Percentiles rank a stretch among this genome's conserved stretches.
Evolutionary conservation across 768 basidiomycete species (phyloP).

Genomic region (Tricholoma hemisulphureum): DNA sequence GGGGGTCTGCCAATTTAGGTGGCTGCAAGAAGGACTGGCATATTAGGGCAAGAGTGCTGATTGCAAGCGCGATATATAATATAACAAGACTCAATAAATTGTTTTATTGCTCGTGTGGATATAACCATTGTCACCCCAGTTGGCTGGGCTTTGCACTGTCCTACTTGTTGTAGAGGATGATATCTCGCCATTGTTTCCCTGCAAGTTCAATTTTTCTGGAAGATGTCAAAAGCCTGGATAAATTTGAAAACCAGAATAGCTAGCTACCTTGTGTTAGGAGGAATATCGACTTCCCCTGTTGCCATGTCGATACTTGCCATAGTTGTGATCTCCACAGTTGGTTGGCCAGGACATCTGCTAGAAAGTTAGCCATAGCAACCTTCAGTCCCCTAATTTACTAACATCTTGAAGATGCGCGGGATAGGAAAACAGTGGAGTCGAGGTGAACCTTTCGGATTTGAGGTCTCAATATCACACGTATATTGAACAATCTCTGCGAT

Average conservation of each 20-base stretch:
- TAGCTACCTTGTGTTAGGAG: constrained; percentile 40
- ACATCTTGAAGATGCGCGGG: constrained; percentile 74
- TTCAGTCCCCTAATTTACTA: constrained; percentile 20
- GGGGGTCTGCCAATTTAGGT: too few species aligned
- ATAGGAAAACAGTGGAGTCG: constrained; percentile 67
- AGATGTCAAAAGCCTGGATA: not conserved
- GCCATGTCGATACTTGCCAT: constrained; percentile 45
- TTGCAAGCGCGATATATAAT: too few species aligned
- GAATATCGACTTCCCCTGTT: constrained; percentile 53
- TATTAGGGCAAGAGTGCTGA: too few species aligned
- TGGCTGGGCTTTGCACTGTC: too few species aligned
- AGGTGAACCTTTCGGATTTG: constrained; percentile 22
- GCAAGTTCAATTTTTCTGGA: constrained; percentile 26
- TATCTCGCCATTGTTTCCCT: constrained; percentile 21
- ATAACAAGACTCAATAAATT: too few species aligned
- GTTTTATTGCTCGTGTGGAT: not conserved
- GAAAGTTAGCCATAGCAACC: not conserved
- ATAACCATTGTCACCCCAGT: too few species aligned
- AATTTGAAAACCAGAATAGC: not conserved
- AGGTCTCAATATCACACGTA: constrained; percentile 48
- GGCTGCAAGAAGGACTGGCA: too few species aligned
- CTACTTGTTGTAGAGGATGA: constrained; percentile 11
- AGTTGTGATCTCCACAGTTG: constrained; percentile 71
- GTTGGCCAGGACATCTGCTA: constrained; percentile 59
- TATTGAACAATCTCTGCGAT: constrained; percentile 74